phyloP scores from a whole-genome alignment of 208 protist genomes.

The Crithidia bombi region DNA sequence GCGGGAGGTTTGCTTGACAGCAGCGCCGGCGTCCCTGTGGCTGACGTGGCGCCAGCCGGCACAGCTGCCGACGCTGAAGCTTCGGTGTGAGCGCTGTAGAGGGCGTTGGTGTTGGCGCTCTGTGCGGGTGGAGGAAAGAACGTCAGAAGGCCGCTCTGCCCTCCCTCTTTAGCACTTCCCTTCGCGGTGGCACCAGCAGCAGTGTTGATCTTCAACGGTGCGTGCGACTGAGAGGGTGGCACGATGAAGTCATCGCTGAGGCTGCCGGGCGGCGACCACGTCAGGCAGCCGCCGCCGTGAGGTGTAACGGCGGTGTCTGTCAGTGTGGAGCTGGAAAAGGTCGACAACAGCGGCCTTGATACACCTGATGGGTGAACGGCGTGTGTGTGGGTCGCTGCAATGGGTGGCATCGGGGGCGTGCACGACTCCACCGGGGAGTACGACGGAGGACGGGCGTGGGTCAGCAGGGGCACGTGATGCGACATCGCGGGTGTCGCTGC shows the following conservation, averaged over 20 bases:
- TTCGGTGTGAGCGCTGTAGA: no score
- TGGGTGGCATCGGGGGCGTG: constrained; percentile 3
- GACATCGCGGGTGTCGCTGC: neutral
- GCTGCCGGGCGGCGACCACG: constrained; percentile 12
- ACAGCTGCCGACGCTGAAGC: no score
- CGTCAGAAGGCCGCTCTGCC: no score
- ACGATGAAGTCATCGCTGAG: constrained; percentile 8
- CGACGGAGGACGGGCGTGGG: neutral
- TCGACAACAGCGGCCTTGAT: neutral
- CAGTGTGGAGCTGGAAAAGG: constrained; percentile 5
- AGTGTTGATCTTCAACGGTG: neutral
- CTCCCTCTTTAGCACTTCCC: no score
- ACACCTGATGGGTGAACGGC: neutral
- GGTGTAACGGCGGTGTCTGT: constrained; percentile 16
- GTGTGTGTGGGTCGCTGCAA: no score
- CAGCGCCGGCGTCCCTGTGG: neutral
- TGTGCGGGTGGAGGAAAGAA: no score
- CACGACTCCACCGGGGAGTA: neutral
- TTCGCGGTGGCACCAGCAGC: neutral
- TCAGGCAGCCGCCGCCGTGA: constrained; percentile 8
- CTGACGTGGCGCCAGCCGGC: no score
- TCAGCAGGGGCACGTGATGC: neutral
- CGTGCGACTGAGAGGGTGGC: neutral
- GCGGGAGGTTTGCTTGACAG: no score
- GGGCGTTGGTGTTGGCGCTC: no score